Evolutionary conservation across 2,329 filamentous ascomycete species (phyloP), one percentile per base, ranked within the genome.

Genomic region (Phaeosphaeriaceae sp.): DNA sequence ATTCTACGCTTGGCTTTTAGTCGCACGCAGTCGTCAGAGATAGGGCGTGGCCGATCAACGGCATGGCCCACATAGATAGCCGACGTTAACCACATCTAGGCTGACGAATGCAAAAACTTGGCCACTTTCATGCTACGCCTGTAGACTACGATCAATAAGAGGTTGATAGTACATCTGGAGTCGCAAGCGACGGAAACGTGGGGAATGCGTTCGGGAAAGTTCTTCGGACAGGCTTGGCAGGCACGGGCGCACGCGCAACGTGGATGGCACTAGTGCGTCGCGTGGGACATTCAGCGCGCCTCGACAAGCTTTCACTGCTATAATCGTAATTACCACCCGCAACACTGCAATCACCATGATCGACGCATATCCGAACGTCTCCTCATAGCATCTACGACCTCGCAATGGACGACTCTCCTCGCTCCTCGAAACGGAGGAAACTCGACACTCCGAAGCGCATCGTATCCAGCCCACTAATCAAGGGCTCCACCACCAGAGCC

Each of bases 361-460:
- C 6, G 15, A 11, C 31, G 15, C 40, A 47, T 21, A 36, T 41
- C 33, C 21, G 19, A 11, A 19, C 21, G 44, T 20, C 15, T 10
- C 15, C 15, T n/a, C 21, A 25, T 25, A 40, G 22, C 9, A 9
- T 27, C 17, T 33, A 31, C 46, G 22, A 9, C 54, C 10, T 10
- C 21, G 41, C 31, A 27, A 77, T 77, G 75, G 70, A 72, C 60
- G 72, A 70, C 41, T 70, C 73, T 41, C 72, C 72, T n/a, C 72
- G 74, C 48, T 71, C 73, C 42, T 69, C 71, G 20, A 77, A 77
- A 66, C 69, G 74, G 57, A 71, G 75, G 61, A 77, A 74, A 62
- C 66, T 77, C 56, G 72, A 76, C 45, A 68, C 65, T 13, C 60
- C 69, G 15, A 63, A 63, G 48, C 63, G 62, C 54, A 68, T 60